Base-by-base conservation (phyloP, 1,284 basidiomycete species). In the Athelia sp. region DNA sequence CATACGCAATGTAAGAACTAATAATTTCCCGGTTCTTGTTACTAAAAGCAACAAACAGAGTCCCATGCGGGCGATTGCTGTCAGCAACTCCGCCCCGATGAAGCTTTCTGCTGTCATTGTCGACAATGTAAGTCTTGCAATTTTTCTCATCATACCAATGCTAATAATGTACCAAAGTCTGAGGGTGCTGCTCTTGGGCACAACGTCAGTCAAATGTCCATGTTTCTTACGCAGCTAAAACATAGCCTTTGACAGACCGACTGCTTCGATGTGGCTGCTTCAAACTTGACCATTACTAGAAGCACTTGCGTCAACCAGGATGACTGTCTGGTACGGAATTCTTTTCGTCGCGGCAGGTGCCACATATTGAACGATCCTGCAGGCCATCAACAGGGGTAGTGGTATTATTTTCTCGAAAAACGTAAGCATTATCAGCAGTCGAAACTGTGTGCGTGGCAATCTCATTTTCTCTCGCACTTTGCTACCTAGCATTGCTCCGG, bases 241-340 rank as follows among this genome's bases (percentile, higher is more conserved):
- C n/a, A n/a, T 26, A 18, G 10, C 44, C 19, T n/a, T n/a, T n/a
- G 15, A 29, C 9, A 35, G 32, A 47, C 46, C 11, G 38, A 46
- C 45, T 46, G 45, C 38, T 45, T 42, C 45, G 42, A 48, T 29
- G 47, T 43, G 11, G 11, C 47, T 15, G 38, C 47, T 6, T 22
- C 36, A 15, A 21, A 43, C 35, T 10, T 48, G 18, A 48, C 47
- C 17, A 48, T 48, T 21, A 52, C 47, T 35, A 48, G 51, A 31
- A 53, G 51, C 46, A 50, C 52, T 17, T 56, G 56, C 18, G 54
- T 51, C 51, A 61, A 61, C 40, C 55, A 60, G 40, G 56, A 61
- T 44, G 56, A 60, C 45, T 59, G 57, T 36, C 29, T 61, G 4
- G 43, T 44, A n/a, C 14, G 23, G 10, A 44, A 23, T 44, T 26